These are phyloP conservation scores for Scorias spongiosa DNA, from an alignment of 2,329 filamentous ascomycete species.

Conservation along the genomic window DNA sequence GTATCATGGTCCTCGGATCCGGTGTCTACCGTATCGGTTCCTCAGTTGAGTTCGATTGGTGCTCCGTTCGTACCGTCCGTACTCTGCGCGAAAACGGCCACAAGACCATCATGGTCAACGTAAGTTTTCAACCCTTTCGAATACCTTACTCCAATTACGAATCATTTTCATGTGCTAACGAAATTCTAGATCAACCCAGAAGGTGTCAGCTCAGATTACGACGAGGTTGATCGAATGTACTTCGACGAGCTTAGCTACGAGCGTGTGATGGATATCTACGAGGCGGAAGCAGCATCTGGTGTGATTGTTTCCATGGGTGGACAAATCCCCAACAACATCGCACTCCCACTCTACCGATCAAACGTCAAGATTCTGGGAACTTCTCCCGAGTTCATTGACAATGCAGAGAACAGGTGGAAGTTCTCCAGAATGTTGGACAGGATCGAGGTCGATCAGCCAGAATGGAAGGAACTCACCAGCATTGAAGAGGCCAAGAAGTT, in stretches of 20 bases:
- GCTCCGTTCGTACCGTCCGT: slow-evolving; percentile 83
- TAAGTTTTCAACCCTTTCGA: too few relatives aligned
- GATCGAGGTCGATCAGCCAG: slow-evolving; percentile 88
- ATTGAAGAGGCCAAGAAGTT: slow-evolving; percentile 80
- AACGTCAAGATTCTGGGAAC: slow-evolving; percentile 91
- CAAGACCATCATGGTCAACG: slow-evolving; percentile 93
- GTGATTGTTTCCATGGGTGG: slow-evolving; percentile 93
- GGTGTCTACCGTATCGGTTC: slow-evolving; percentile 96
- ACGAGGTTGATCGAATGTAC: slow-evolving; percentile 86
- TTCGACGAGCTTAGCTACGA: slow-evolving; percentile 93
- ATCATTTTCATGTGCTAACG: slow-evolving; percentile 4
- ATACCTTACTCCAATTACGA: background rate
- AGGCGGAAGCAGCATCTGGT: slow-evolving; percentile 67
- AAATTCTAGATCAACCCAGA: slow-evolving; percentile 56
- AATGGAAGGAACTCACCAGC: slow-evolving; percentile 95
- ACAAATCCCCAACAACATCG: slow-evolving; percentile 96
- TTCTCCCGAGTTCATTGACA: slow-evolving; percentile 97
- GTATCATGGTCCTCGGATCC: slow-evolving; percentile 90
- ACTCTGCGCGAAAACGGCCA: slow-evolving; percentile 69
- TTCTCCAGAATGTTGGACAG: slow-evolving; percentile 96
- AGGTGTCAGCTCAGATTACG: slow-evolving; percentile 79
- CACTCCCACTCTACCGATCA: slow-evolving; percentile 69
- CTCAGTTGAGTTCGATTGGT: slow-evolving; percentile 98
- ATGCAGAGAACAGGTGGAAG: slow-evolving; percentile 93
- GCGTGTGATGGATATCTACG: slow-evolving; percentile 83